Conservation (phyloP, 2,329 filamentous ascomycete genomes). For the Scedosporium boydii region DNA sequence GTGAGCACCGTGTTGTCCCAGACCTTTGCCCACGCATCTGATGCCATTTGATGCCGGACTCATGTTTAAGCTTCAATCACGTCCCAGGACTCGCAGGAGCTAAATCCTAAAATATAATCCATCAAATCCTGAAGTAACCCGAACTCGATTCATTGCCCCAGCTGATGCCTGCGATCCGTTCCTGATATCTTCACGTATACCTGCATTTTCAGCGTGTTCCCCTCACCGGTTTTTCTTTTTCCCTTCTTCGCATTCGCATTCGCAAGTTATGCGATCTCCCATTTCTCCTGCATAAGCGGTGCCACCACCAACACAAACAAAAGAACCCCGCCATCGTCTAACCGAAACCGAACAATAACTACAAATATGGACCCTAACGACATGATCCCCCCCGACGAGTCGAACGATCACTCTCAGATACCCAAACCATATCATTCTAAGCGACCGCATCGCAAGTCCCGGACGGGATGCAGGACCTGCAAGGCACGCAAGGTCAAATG, state of each 20-base stretch:
- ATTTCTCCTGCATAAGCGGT: neutral
- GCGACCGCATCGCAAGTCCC: conserved; percentile 45
- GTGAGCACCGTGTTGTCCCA: neutral
- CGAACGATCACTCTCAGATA: neutral
- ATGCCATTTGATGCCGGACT: neutral
- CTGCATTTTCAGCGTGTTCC: neutral
- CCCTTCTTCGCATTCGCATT: neutral
- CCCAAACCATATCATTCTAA: conserved; percentile 28
- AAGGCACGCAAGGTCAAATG: conserved; percentile 48
- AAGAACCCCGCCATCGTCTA: neutral
- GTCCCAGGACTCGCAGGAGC: neutral
- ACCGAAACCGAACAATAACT: neutral
- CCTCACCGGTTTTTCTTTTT: neutral
- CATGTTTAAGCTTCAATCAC: neutral
- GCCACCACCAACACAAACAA: neutral
- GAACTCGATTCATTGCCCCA: too few relatives aligned
- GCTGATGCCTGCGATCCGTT: neutral
- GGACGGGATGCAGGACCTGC: conserved; percentile 43
- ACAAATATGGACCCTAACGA: neutral
- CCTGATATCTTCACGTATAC: neutral
- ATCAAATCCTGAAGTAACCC: neutral
- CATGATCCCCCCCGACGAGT: neutral
- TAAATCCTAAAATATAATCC: neutral
- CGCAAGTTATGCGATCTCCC: neutral
- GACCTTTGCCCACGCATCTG: neutral